Conservation (phyloP, 2,329 filamentous ascomycete species). For the Beauveria bassiana region DNA sequence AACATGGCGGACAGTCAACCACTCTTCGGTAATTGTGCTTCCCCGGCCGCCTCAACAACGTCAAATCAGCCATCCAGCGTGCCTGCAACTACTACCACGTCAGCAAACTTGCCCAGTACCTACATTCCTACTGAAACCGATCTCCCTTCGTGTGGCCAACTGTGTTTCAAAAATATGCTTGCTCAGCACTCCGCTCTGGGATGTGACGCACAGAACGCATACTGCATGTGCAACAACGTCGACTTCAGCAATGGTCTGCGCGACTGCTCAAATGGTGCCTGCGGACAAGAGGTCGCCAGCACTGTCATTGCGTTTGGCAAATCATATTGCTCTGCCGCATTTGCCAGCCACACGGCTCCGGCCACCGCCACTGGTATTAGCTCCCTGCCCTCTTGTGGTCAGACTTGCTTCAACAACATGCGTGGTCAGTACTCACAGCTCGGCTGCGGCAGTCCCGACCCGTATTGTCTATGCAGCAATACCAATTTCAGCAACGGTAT, state of each 20-base stretch:
- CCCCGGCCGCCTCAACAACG: not conserved
- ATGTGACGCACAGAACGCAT: conserved; percentile 6
- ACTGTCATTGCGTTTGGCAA: conserved; percentile 12
- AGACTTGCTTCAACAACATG: conserved; percentile 1
- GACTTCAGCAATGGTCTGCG: conserved; percentile 14
- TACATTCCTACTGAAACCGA: not conserved
- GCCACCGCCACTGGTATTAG: not conserved
- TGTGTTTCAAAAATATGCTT: not conserved
- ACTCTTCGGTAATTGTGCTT: not conserved
- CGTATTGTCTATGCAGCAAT: conserved; percentile 13
- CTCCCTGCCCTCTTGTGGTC: not conserved
- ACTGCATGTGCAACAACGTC: conserved; percentile 12
- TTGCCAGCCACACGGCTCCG: not conserved
- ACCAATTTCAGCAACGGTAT: conserved; percentile 14
- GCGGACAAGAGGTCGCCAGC: conserved; percentile 5
- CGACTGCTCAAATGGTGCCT: conserved; percentile 13
- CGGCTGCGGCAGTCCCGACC: conserved; percentile 8
- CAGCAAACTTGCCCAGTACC: not conserved
- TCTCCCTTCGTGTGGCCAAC: not conserved
- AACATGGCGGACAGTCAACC: not conserved
- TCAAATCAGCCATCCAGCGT: not conserved
- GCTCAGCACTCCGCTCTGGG: conserved; percentile 9
- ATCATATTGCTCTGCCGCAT: conserved; percentile 8
- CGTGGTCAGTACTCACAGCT: conserved; percentile 11
- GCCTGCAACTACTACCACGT: not conserved